Evolutionary conservation across 2,329 filamentous ascomycete species (phyloP).

Genomic region (Passalora sequoiae): DNA sequence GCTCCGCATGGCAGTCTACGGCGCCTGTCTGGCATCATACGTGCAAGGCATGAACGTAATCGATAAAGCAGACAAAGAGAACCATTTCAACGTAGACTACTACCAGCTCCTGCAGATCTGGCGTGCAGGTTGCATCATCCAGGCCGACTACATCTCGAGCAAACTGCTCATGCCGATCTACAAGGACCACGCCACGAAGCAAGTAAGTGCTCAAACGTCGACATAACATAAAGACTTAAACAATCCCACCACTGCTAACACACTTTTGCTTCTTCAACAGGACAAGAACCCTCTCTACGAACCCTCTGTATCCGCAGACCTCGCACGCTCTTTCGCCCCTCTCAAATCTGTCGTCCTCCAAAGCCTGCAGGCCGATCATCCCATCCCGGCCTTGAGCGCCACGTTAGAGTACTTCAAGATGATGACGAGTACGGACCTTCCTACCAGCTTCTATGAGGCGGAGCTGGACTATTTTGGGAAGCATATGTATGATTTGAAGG

Average conservation of each 20-base stretch:
- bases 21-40: conserved; percentile 57
- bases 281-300: conserved; percentile 46
- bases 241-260: too few species aligned
- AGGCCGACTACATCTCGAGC: conserved; percentile 56
- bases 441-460: conserved; percentile 65
- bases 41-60: conserved; percentile 63
- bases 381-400: conserved; percentile 56
- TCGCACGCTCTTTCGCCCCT: conserved; percentile 47
- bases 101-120: conserved; percentile 55
- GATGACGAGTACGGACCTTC: conserved; percentile 53
- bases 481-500: conserved; percentile 59
- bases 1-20: conserved; percentile 58
- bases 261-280: too few species aligned
- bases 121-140: conserved; percentile 67
- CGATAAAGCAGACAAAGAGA: conserved; percentile 51
- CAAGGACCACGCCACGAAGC: conserved; percentile 28
- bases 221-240: too few species aligned
- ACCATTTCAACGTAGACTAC: conserved; percentile 57
- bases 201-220: too few species aligned
- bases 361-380: conserved; percentile 53
- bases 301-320: conserved; percentile 48
- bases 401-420: conserved; percentile 66
- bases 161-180: conserved; percentile 52
- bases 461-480: conserved; percentile 67
- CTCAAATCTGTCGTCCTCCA: conserved; percentile 55